Evolutionary conservation across 2,329 filamentous ascomycete genomes (phyloP), one percentile per base, ranked within the genome.

Genomic region (Rutstroemia sp.): DNA sequence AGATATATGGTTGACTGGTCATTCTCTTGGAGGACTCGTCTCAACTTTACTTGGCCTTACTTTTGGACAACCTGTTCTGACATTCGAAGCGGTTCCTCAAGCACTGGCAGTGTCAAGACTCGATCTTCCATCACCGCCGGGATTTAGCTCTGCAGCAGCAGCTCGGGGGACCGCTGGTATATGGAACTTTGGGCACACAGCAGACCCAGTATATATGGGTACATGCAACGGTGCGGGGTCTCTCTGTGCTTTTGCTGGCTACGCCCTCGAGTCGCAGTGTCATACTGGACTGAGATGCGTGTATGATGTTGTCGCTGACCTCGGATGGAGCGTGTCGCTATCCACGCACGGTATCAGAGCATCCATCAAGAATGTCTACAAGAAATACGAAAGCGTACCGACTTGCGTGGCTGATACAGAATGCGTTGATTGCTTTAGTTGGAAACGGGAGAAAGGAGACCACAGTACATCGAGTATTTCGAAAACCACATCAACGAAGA

Each of bases 401-500:
- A 74, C 80, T 60, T 96, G 92, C 71, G 79, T 79, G 48, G 76
- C 79, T 23, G 90, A 92, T 5, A 78, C 82, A 25, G 85, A 89
- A 45, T 96, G 92, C 68, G 82, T 87, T 27, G 92, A 96, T 69
- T 96, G 92, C 66, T 88, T 81, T 58, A 85, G 85, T 59, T 96
- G 92, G 92, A 94, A 95, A 67, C 95, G 91, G 77, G 95, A 90
- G 68, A 87, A 92, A 69, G 94, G 90, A 71, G 95, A 96, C 69
- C 87, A 88, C 34, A 42, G 49, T 46, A 92, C 89, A 1, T 87
- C 92, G 1, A 90, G 85, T 1, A 83, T 82, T 0, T 77, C 74
- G 2, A 77, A 78, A 0, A 79, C 77, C 0, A 78, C 79, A 1
- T 78, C 80, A 3, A 78, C 78, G 27, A 56, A 52, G 18, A 86